A percentile compares a stretch with the other conserved stretches of the same genome.
phyloP scores from a whole-genome alignment of 495 filamentous ascomycete species.

The Cercophora samala region DNA sequence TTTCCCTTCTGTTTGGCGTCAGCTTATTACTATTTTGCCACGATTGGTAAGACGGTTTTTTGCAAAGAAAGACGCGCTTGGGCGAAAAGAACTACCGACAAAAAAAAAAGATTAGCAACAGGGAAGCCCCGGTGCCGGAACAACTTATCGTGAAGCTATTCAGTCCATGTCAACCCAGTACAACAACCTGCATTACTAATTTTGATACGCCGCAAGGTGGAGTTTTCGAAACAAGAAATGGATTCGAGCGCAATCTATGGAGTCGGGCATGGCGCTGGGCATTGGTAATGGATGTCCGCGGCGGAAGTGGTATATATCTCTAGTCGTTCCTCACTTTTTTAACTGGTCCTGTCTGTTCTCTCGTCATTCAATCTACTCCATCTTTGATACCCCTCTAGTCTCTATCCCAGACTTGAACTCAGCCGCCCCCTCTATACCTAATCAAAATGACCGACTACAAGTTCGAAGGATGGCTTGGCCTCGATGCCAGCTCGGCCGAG shows the following conservation, averaged over 20 bases:
- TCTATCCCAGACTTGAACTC: neutral
- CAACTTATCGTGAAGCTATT: neutral
- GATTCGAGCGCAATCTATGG: neutral
- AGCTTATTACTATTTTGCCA: neutral
- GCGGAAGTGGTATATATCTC: neutral
- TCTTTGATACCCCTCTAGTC: neutral
- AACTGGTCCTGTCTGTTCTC: neutral
- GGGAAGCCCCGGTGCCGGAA: neutral
- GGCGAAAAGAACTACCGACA: neutral
- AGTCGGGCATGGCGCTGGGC: neutral
- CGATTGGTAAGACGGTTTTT: neutral
- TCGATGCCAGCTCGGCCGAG: slow-evolving; percentile 54
- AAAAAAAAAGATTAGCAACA: neutral
- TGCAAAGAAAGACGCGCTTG: neutral
- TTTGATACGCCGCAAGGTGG: neutral
- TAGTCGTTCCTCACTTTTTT: neutral
- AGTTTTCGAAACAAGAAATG: neutral
- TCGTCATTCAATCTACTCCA: neutral
- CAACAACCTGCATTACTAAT: neutral
- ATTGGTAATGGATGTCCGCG: neutral
- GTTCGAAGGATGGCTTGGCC: slow-evolving; percentile 81
- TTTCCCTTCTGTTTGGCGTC: neutral
- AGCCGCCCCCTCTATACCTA: neutral
- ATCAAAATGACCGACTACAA: slow-evolving; percentile 38
- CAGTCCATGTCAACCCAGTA: neutral